Evolutionary conservation across 352 stramenopile species (phyloP).

Genomic region (Phytopythium delawarense): DNA sequence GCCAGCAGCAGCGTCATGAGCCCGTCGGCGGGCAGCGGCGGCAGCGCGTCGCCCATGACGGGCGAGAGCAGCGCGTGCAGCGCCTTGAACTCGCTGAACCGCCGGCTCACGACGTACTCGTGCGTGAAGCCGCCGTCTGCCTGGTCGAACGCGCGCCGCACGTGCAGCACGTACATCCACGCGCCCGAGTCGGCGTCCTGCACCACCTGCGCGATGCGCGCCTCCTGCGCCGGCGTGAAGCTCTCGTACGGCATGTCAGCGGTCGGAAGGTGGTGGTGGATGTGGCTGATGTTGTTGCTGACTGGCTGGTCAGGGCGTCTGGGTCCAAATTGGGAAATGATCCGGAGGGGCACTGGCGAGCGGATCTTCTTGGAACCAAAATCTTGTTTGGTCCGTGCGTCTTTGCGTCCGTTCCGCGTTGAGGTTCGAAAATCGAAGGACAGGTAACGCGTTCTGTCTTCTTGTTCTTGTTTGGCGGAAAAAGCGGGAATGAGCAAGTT

Average conservation of each 20-base stretch:
- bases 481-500: neutral
- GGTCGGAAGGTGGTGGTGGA: neutral
- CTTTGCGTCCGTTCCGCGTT: neutral
- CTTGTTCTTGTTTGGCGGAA: neutral
- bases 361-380: neutral
- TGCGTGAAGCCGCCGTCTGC: slow-evolving; percentile 44
- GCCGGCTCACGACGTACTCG: slow-evolving; percentile 62
- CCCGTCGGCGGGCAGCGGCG: slow-evolving; percentile 57
- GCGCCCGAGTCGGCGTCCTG: slow-evolving; percentile 56
- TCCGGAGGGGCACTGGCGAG: too few species aligned
- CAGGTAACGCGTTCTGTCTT: too few species aligned
- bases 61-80: slow-evolving; percentile 50
- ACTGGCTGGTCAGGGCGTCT: neutral
- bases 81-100: slow-evolving; percentile 77
- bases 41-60: slow-evolving; percentile 56
- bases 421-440: slow-evolving; percentile 8
- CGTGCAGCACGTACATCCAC: slow-evolving; percentile 67
- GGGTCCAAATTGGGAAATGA: neutral
- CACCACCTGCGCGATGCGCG: slow-evolving; percentile 65
- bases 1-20: slow-evolving; percentile 71
- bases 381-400: neutral
- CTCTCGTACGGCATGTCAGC: slow-evolving; percentile 68
- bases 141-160: slow-evolving; percentile 40
- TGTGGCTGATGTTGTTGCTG: neutral
- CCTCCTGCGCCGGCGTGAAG: slow-evolving; percentile 61